Base-by-base conservation (phyloP, 108 stramenopile species). In the Cyclotella choctawhatcheeana region DNA sequence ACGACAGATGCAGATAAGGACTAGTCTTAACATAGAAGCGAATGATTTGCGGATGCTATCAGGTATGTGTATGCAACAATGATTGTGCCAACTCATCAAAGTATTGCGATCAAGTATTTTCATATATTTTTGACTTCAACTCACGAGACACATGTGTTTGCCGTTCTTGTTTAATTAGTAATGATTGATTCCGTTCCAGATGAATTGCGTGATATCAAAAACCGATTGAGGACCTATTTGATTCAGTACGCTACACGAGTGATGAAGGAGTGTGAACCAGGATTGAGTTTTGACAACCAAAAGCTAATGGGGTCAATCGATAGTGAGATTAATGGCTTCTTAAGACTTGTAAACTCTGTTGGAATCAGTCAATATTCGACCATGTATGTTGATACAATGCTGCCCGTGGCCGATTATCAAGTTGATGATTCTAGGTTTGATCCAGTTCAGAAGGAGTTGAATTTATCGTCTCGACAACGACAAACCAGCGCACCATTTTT, bases 21-120 rank as follows among this genome's bases (percentile, higher is more conserved):
- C 81, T 10, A 62, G 63, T 66, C 56, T 90, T 21, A 91, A 91
- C 43, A 77, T 72, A 21, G 90, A 91, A 85, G 87, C 90, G 3
- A 76, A 78, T 3, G 85, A 91, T 62, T 43, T 91, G 51, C 67
- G 87, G 29, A 72, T 77, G 43, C 31, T 91, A 30, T 76, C 80
- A 47, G 62, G n/a, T n/a, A n/a, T n/a, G n/a, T n/a, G n/a, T n/a
- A n/a, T n/a, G n/a, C n/a, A n/a, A n/a, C n/a, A n/a, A n/a, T n/a
- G n/a, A n/a, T n/a, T n/a, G n/a, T n/a, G n/a, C n/a, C n/a, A n/a
- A n/a, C n/a, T n/a, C n/a, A n/a, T n/a, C n/a, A n/a, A n/a, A n/a
- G n/a, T n/a, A n/a, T n/a, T n/a, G n/a, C n/a, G n/a, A n/a, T n/a
- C n/a, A n/a, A n/a, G n/a, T n/a, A n/a, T n/a, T n/a, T n/a, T n/a